phyloP scores from a whole-genome alignment of 1,284 basidiomycete species.

The Cronartium quercuum region DNA sequence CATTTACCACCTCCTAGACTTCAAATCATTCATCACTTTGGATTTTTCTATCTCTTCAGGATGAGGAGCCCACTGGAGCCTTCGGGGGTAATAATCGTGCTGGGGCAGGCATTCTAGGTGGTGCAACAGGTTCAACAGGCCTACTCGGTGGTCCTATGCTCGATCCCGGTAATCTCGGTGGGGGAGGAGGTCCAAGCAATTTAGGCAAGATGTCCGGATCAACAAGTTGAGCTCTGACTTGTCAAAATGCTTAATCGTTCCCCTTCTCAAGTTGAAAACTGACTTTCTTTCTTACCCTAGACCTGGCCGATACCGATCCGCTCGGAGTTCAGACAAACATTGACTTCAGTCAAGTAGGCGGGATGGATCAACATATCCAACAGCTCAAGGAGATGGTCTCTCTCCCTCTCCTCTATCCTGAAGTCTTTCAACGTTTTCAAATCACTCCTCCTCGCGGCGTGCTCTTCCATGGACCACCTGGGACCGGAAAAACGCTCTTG shows the following conservation, averaged over 20 bases:
- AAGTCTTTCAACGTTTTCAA: slow-evolving; percentile 91
- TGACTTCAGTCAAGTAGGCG: slow-evolving; percentile 95
- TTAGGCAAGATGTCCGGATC: slow-evolving; percentile 73
- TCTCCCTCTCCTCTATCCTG: slow-evolving; percentile 89
- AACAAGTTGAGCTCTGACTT: slow-evolving; percentile 51
- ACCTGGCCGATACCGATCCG: slow-evolving; percentile 92
- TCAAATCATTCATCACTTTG: slow-evolving; percentile 58
- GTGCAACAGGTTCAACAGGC: slow-evolving; percentile 13
- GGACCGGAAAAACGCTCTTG: slow-evolving; percentile 86
- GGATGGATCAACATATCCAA: slow-evolving; percentile 91
- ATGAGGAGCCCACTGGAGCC: slow-evolving; percentile 32
- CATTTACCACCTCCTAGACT: slow-evolving; percentile 46
- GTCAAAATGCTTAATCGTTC: not conserved
- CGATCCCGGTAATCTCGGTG: slow-evolving; percentile 29
- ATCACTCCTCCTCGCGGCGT: slow-evolving; percentile 95
- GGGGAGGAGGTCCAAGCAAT: slow-evolving; percentile 55
- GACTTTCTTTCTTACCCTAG: slow-evolving; percentile 50
- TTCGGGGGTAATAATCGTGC: slow-evolving; percentile 5
- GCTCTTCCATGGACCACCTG: slow-evolving; percentile 91
- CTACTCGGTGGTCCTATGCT: slow-evolving; percentile 15
- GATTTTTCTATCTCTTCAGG: too few species aligned
- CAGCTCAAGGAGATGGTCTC: slow-evolving; percentile 98
- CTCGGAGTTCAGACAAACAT: slow-evolving; percentile 88
- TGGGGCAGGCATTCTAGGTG: slow-evolving; percentile 35
- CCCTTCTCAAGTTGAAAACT: slow-evolving; percentile 27